phyloP scores from a whole-genome alignment of 2,329 filamentous ascomycete species.

The Pestalotiopsis sp. region DNA sequence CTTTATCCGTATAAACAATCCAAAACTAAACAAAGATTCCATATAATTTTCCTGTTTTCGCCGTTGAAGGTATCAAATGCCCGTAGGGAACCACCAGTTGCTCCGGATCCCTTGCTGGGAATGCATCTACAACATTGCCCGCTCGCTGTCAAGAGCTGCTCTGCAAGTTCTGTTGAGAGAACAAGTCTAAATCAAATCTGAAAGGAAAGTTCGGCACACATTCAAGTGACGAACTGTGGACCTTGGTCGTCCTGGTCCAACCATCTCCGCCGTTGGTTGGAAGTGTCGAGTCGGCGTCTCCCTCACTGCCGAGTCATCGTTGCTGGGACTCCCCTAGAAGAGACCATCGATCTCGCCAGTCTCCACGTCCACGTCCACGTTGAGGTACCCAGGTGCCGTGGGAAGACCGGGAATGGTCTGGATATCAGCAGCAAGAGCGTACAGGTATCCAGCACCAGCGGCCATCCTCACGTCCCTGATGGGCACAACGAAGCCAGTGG shows the following conservation, averaged over 20 bases:
- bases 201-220: background rate
- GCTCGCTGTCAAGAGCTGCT: background rate
- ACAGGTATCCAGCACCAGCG: conserved; percentile 90
- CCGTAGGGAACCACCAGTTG: background rate
- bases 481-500: conserved; percentile 90
- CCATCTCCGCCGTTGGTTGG: too few species aligned
- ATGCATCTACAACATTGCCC: background rate
- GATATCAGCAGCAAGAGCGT: conserved; percentile 93
- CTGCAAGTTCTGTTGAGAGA: background rate
- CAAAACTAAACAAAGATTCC: background rate
- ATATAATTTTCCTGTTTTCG: background rate
- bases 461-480: conserved; percentile 94
- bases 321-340: conserved; percentile 60
- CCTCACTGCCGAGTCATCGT: background rate
- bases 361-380: conserved; percentile 82
- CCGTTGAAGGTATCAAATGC: conserved; percentile 13
- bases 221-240: too few species aligned
- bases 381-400: conserved; percentile 92
- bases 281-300: too few species aligned
- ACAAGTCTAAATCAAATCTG: background rate
- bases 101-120: background rate
- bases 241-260: too few species aligned
- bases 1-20: background rate
- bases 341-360: conserved; percentile 87
- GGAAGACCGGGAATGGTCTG: conserved; percentile 97